Evolutionary conservation across 2,329 filamentous ascomycete species (phyloP).

Genomic region (Trichoderma oligosporum): DNA sequence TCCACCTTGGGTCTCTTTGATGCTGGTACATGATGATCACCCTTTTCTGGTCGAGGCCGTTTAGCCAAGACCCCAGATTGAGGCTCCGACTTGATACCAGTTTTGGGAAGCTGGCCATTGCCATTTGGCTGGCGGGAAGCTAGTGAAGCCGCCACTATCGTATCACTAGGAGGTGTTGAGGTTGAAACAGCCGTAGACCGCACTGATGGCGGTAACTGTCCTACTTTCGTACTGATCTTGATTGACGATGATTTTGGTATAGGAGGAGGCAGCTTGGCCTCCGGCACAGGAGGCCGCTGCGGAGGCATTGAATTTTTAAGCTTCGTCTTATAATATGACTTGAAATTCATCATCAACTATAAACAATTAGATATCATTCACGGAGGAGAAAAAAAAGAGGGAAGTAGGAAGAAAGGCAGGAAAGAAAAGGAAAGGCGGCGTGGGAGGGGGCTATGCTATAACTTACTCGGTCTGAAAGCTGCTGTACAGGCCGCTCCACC

Average conservation of each 20-base stretch:
- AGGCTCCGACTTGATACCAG: conserved; percentile 14
- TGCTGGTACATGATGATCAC: conserved; percentile 33
- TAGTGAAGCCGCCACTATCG: conserved; percentile 28
- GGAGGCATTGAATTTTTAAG: conserved; percentile 30
- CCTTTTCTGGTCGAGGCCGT: conserved; percentile 38
- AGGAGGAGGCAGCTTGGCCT: conserved; percentile 30
- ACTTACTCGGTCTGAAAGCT: conserved; percentile 38
- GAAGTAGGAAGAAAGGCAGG: background rate
- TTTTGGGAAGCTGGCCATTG: conserved; percentile 20
- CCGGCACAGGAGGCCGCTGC: conserved; percentile 23
- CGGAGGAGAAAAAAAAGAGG: background rate
- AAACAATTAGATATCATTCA: conserved; percentile 23
- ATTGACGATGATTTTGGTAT: conserved; percentile 36
- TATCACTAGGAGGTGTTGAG: conserved; percentile 23
- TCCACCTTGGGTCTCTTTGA: conserved; percentile 40
- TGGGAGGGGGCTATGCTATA: too few relatives aligned
- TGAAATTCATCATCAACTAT: conserved; percentile 39
- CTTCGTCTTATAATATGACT: conserved; percentile 37
- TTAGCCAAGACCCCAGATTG: conserved; percentile 27
- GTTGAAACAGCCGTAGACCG: background rate
- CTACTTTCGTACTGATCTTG: conserved; percentile 28
- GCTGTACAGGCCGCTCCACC: conserved; percentile 34
- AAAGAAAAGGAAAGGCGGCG: too few relatives aligned
- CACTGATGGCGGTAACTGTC: conserved; percentile 14
- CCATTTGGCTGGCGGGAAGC: conserved; percentile 25